Evolutionary conservation across 2,329 filamentous ascomycete species (phyloP).

Genomic region (Nannizzia gypsea): DNA sequence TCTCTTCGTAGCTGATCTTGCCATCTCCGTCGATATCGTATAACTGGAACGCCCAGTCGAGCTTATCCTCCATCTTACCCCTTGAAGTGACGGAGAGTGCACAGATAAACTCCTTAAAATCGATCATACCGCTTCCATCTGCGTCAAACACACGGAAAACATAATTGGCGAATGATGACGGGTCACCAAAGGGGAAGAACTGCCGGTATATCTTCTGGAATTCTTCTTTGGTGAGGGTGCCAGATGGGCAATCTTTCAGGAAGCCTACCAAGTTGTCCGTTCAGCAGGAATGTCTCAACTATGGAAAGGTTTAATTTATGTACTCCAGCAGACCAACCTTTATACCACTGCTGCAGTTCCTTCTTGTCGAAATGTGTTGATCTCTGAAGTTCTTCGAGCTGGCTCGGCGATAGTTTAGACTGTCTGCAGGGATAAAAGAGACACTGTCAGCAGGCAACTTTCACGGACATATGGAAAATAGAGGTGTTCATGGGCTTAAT

Average conservation of each 20-base stretch:
- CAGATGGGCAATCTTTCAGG: constrained; percentile 93
- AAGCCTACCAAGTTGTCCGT: constrained; percentile 53
- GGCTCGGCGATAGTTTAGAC: constrained; percentile 93
- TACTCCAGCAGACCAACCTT: constrained; percentile 52
- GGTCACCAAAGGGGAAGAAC: constrained; percentile 98
- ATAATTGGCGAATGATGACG: constrained; percentile 94
- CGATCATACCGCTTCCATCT: constrained; percentile 93
- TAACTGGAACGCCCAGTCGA: constrained; percentile 98
- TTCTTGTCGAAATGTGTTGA: constrained; percentile 99
- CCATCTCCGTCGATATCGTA: constrained; percentile 99
- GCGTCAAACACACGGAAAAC: constrained; percentile 99
- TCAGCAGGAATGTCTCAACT: not conserved
- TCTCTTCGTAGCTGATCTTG: constrained; percentile 98
- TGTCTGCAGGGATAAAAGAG: constrained; percentile 49
- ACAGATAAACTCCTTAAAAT: constrained; percentile 99
- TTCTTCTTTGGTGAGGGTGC: constrained; percentile 94
- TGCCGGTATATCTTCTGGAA: constrained; percentile 99
- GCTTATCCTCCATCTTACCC: constrained; percentile 98
- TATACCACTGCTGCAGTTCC: constrained; percentile 99
- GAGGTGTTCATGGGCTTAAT: no score
- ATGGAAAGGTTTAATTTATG: not conserved
- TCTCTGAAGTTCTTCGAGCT: constrained; percentile 89
- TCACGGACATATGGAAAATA: no score
- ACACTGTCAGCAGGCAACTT: not conserved
- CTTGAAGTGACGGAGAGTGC: constrained; percentile 91